These are phyloP conservation scores for Nymphaea colorata DNA, from an alignment of 164 flowering plant species.

Conservation along the genomic window DNA sequence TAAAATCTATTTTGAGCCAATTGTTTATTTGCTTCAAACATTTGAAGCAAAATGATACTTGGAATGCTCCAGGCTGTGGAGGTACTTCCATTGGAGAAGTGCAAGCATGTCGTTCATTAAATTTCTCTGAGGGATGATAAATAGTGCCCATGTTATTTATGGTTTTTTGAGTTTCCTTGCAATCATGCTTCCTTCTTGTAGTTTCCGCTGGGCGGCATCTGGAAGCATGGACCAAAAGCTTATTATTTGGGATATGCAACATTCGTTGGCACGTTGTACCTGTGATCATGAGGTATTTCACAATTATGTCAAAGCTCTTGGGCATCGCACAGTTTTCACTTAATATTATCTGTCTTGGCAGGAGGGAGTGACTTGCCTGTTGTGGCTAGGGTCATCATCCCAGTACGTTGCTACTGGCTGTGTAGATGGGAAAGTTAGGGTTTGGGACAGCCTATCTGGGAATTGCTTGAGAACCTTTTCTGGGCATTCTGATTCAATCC, in stretches of 20 bases:
- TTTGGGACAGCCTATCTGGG: conserved; percentile 90
- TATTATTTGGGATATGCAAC: conserved; percentile 74
- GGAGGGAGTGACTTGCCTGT: conserved; percentile 70
- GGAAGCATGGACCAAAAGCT: conserved; percentile 80
- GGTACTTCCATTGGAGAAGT: too few relatives aligned
- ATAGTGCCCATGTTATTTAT: too few relatives aligned
- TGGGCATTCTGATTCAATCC: conserved; percentile 61
- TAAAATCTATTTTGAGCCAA: too few relatives aligned
- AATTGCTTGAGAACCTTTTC: conserved; percentile 44
- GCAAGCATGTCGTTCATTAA: too few relatives aligned
- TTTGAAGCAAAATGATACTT: too few relatives aligned
- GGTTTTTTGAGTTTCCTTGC: background rate
- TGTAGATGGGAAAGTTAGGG: conserved; percentile 54
- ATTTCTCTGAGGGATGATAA: too few relatives aligned
- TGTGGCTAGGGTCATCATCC: conserved; percentile 56
- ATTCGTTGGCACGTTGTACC: conserved; percentile 43
- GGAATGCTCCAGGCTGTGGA: too few relatives aligned
- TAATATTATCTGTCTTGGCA: conserved; percentile 13
- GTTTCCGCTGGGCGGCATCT: conserved; percentile 71
- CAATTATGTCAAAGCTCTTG: background rate
- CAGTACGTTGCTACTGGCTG: conserved; percentile 62
- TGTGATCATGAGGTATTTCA: conserved; percentile 67
- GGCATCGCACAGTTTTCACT: background rate
- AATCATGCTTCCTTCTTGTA: conserved; percentile 13
- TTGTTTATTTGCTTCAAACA: too few relatives aligned